These are phyloP conservation scores for Musa balbisiana DNA, from an alignment of 202 grass and related monocot genomes.

Conservation along the genomic window DNA sequence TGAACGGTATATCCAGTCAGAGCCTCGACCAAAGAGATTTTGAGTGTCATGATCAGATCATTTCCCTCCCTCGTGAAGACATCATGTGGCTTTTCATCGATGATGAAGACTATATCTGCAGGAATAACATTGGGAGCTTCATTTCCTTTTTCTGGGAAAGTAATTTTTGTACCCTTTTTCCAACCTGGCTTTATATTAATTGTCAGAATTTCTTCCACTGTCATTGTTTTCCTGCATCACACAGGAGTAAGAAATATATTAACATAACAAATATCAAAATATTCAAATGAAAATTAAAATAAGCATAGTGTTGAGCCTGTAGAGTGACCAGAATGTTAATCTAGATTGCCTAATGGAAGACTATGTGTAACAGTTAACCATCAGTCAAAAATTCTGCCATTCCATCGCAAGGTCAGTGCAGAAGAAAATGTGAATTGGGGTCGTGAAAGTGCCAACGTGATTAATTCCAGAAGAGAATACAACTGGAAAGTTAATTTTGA, in stretches of 20 bases:
- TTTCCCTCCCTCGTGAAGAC: slow-evolving; percentile 71
- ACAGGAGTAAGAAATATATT: not conserved
- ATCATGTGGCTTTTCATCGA: slow-evolving; percentile 74
- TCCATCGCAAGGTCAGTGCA: too few species aligned
- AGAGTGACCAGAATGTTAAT: too few species aligned
- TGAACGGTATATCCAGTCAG: slow-evolving; percentile 54
- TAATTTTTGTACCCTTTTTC: slow-evolving; percentile 91
- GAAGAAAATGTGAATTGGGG: too few species aligned
- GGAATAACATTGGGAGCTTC: slow-evolving; percentile 57
- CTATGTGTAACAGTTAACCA: too few species aligned
- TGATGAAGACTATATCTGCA: slow-evolving; percentile 69
- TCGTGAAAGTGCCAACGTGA: too few species aligned
- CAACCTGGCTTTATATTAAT: slow-evolving; percentile 81
- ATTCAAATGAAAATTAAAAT: not conserved
- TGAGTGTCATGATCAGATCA: slow-evolving; percentile 62
- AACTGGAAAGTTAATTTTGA: too few species aligned
- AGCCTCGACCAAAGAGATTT: slow-evolving; percentile 60
- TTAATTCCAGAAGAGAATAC: too few species aligned
- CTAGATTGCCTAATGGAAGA: too few species aligned
- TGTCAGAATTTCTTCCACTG: slow-evolving; percentile 75
- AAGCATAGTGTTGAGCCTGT: too few species aligned
- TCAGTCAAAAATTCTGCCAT: too few species aligned
- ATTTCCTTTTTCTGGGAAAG: slow-evolving; percentile 78
- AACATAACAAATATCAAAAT: not conserved
- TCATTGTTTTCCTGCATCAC: slow-evolving; percentile 40